Evolutionary conservation across 169 alveolate genomes (phyloP), one percentile per base, ranked within the genome.

Genomic region (Plasmodium cynomolgi): DNA sequence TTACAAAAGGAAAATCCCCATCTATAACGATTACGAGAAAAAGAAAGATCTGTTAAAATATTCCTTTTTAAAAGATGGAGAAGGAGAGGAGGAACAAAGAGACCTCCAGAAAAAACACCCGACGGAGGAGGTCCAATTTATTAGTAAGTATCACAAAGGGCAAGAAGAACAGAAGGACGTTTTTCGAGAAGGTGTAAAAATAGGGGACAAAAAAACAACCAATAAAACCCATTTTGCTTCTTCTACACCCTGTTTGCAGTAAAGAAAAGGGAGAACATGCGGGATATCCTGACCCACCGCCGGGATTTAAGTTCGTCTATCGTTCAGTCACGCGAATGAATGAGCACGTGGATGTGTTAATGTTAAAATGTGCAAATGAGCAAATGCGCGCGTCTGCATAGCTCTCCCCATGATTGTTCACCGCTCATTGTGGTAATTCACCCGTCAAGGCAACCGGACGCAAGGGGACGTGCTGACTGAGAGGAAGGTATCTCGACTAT

Each of bases 1-100:
- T 29, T 88, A 88, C 71, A 80, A 11, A 68, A 88, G 88, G 82
- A 88, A 88, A 79, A 56, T 88, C 31, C 94, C 94, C n/a, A 23
- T 56, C 73, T 88, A 33, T 88, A 88, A 88, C 54, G 88, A 88
- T 39, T 88, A 79, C 29, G 94, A 88, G 54, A 80, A 79, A 26
- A 88, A 88, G 56, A 79, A 88, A 58, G 94, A 88, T 77, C 74
- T 88, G 33, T n/a, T 88, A 56, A 88, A 88, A 88, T 88, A 56
- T 88, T 6, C 83, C 11, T 54, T 33, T 31, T 41, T 88, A 39
- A 79, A 79, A 79, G 94, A 79, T 56, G 73, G 82, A 31, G 94
- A 79, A 33, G 73, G 82, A 31, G 93, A 84, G 56, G 83, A 73
- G 20, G 39, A 31, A 8, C 34, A 80, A n/a, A 88, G 74, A 58